Conservation (phyloP, 495 filamentous ascomycete genomes). For the Melanomma pulvis-pyrius region DNA sequence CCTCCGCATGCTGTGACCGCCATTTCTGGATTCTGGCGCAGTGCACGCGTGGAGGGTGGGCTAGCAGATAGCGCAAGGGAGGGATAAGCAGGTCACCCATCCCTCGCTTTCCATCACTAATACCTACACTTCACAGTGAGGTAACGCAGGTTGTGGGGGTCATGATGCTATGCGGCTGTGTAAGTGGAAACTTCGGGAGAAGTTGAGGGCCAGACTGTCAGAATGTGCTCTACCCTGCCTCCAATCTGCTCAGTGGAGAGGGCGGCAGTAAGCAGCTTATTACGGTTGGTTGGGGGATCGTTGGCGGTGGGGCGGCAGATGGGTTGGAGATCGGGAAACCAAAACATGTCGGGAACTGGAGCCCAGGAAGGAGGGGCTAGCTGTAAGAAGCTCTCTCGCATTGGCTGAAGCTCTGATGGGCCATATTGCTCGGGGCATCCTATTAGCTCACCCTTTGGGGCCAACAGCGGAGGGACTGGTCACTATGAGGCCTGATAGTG, state of each 20-base stretch:
- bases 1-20: slow-evolving; percentile 26
- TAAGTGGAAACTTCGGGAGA: neutral
- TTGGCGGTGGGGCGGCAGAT: neutral
- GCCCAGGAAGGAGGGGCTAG: neutral
- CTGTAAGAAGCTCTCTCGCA: neutral
- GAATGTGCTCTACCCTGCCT: neutral
- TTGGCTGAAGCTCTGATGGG: slow-evolving; percentile 10
- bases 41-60: neutral
- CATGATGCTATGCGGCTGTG: neutral
- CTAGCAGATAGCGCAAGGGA: neutral
- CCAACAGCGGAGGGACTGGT: neutral
- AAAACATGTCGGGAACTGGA: neutral
- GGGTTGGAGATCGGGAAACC: neutral
- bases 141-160: neutral
- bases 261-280: neutral
- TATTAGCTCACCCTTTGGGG: slow-evolving; percentile 2
- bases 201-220: no score
- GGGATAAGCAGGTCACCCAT: no score
- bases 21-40: slow-evolving; percentile 25
- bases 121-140: neutral
- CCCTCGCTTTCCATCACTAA: no score
- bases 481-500: neutral
- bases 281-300: neutral
- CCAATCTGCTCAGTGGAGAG: neutral
- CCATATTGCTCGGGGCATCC: neutral